A percentile compares a stretch with the other conserved stretches of the same genome.
Evolutionary conservation across 768 basidiomycete genomes (phyloP).

Genomic region (Boletus reticulatus): DNA sequence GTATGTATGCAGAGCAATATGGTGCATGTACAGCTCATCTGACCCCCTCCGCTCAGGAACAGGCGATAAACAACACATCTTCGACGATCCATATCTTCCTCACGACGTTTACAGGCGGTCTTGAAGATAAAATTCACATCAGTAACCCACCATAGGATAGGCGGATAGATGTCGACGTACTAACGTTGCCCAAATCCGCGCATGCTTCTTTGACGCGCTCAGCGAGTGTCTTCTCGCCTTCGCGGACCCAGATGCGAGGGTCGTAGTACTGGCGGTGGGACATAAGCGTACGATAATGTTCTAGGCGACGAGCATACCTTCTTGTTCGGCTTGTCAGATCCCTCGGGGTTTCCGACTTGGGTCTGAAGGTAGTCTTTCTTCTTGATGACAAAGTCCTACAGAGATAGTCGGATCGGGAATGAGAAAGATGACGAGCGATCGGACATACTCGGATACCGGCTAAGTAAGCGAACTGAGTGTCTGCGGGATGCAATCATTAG

Average conservation of each 20-base stretch:
- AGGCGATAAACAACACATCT: constrained; percentile 15
- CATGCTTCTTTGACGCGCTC: constrained; percentile 94
- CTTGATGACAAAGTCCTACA: constrained; percentile 77
- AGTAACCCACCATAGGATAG: not conserved
- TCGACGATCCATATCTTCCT: not conserved
- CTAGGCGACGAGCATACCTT: constrained; percentile 51
- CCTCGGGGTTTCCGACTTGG: constrained; percentile 98
- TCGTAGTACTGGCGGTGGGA: constrained; percentile 66
- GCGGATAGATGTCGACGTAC: constrained; percentile 33
- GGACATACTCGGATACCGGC: constrained; percentile 67
- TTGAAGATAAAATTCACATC: not conserved
- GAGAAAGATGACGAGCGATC: not conserved
- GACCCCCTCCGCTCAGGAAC: not conserved
- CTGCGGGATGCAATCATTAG: constrained; percentile 29
- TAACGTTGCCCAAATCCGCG: constrained; percentile 74
- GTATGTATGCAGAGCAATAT: not conserved
- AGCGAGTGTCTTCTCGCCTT: constrained; percentile 91
- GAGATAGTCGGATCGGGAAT: not conserved
- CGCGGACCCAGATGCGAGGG: constrained; percentile 97
- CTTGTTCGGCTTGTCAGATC: constrained; percentile 98
- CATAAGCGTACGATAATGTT: not conserved
- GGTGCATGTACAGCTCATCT: constrained; percentile 2
- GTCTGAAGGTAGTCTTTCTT: constrained; percentile 86
- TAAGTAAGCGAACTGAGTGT: constrained; percentile 92
- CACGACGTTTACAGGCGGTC: constrained; percentile 22